Percentiles rank a stretch among this genome's conserved stretches.
Evolutionary conservation across 1,284 basidiomycete genomes (phyloP).

Genomic region (Melampsora americana): DNA sequence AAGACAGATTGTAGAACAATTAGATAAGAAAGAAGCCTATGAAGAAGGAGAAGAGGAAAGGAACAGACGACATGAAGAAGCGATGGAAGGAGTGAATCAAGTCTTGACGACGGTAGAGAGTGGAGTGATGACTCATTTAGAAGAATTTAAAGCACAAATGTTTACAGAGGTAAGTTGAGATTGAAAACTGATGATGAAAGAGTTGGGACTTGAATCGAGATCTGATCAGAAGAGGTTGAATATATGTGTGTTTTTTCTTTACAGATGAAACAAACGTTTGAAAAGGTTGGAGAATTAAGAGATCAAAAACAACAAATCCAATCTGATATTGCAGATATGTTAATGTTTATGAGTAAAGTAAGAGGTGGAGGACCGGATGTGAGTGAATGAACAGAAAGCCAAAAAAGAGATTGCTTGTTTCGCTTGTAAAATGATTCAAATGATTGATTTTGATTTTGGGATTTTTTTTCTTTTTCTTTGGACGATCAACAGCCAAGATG

Average conservation of each 20-base stretch:
- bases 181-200: too few species aligned
- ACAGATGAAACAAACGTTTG: constrained; percentile 42
- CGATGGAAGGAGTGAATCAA: constrained; percentile 26
- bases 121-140: constrained; percentile 40
- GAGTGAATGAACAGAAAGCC: too few species aligned
- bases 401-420: too few species aligned
- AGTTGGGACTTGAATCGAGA: too few species aligned
- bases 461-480: background rate
- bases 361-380: constrained; percentile 43
- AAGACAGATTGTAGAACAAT: constrained; percentile 30
- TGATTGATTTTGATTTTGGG: background rate
- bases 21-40: constrained; percentile 10
- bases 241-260: background rate
- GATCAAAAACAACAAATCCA: constrained; percentile 44
- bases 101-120: constrained; percentile 42
- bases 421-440: too few species aligned
- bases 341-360: constrained; percentile 44
- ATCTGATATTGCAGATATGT: constrained; percentile 42
- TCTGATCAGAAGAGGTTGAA: background rate
- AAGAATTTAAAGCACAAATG: constrained; percentile 41
- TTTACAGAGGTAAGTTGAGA: constrained; percentile 31
- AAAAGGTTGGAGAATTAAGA: constrained; percentile 41
- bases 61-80: constrained; percentile 26
- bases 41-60: constrained; percentile 24
- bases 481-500: constrained; percentile 44